phyloP scores from a whole-genome alignment of 495 filamentous ascomycete species.

The Trichoderma gamsii region DNA sequence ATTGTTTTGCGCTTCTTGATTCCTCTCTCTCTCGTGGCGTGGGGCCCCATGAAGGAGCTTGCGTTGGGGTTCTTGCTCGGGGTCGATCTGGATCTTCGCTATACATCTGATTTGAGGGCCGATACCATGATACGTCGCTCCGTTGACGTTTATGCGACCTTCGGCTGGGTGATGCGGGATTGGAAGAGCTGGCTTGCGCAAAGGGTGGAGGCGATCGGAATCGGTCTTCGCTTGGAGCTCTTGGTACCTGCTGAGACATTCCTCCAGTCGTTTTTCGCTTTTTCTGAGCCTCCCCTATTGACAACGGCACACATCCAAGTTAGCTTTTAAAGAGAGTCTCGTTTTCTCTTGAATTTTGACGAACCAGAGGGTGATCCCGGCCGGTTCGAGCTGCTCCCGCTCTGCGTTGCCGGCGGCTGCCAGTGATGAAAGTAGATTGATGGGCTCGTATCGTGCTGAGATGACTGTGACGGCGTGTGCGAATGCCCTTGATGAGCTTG shows the following conservation, averaged over 20 bases:
- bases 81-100: not conserved
- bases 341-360: constrained; percentile 46
- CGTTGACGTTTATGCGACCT: constrained; percentile 63
- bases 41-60: constrained; percentile 23
- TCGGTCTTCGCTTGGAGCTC: constrained; percentile 49
- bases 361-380: constrained; percentile 62
- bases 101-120: constrained; percentile 22
- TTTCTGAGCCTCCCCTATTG: constrained; percentile 58
- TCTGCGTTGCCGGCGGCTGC: constrained; percentile 67
- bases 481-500: constrained; percentile 23
- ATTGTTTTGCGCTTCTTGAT: constrained; percentile 34
- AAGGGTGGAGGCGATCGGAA: constrained; percentile 50
- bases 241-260: constrained; percentile 47
- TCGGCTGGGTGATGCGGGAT: constrained; percentile 52
- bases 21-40: constrained; percentile 19
- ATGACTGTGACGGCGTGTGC: constrained; percentile 31
- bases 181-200: constrained; percentile 49
- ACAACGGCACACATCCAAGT: constrained; percentile 40
- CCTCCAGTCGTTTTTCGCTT: constrained; percentile 63
- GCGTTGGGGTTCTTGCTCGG: constrained; percentile 28
- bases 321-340: constrained; percentile 39
- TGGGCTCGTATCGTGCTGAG: constrained; percentile 56
- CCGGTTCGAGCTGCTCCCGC: constrained; percentile 48
- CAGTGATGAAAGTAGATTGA: constrained; percentile 89
- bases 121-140: constrained; percentile 56